Evolutionary conservation across 768 basidiomycete species (phyloP).

Genomic region (Dendrothele bispora): DNA sequence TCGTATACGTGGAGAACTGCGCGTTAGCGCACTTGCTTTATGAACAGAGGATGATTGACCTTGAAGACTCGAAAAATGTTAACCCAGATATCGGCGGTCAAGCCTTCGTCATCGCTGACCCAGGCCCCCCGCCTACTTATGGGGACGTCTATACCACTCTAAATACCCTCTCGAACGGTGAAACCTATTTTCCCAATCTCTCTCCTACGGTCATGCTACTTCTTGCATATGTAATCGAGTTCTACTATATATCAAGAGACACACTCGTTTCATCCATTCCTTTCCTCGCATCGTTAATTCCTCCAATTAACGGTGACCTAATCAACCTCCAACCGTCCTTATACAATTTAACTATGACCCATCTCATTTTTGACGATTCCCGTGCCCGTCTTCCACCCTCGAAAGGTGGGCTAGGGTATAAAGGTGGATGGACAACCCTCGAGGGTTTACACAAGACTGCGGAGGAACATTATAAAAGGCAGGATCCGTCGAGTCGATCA

Average conservation of each 20-base stretch:
- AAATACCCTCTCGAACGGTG: slow-evolving; percentile 54
- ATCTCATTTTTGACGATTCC: slow-evolving; percentile 67
- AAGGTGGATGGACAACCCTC: slow-evolving; percentile 55
- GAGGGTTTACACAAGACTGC: slow-evolving; percentile 59
- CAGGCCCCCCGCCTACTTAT: slow-evolving; percentile 60
- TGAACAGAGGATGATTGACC: slow-evolving; percentile 68
- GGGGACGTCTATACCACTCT: slow-evolving; percentile 63
- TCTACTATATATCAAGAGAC: slow-evolving; percentile 48
- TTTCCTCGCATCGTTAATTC: slow-evolving; percentile 38
- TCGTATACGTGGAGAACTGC: slow-evolving; percentile 76
- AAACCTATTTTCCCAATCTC: slow-evolving; percentile 52
- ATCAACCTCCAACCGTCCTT: slow-evolving; percentile 60
- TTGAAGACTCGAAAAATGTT: slow-evolving; percentile 22
- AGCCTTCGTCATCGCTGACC: slow-evolving; percentile 65
- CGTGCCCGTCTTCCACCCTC: slow-evolving; percentile 53
- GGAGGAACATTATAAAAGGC: slow-evolving; percentile 44
- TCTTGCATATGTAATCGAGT: slow-evolving; percentile 61
- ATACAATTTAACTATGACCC: slow-evolving; percentile 51
- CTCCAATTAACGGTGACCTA: slow-evolving; percentile 46
- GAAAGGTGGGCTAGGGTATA: slow-evolving; percentile 65
- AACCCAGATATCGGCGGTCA: slow-evolving; percentile 74
- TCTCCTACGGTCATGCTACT: slow-evolving; percentile 66
- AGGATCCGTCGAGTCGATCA: slow-evolving; percentile 37
- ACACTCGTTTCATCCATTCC: slow-evolving; percentile 31
- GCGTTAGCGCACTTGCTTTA: slow-evolving; percentile 71